Base-by-base conservation (phyloP, 1,284 basidiomycete genomes). In the Melampsora larici-populina region DNA sequence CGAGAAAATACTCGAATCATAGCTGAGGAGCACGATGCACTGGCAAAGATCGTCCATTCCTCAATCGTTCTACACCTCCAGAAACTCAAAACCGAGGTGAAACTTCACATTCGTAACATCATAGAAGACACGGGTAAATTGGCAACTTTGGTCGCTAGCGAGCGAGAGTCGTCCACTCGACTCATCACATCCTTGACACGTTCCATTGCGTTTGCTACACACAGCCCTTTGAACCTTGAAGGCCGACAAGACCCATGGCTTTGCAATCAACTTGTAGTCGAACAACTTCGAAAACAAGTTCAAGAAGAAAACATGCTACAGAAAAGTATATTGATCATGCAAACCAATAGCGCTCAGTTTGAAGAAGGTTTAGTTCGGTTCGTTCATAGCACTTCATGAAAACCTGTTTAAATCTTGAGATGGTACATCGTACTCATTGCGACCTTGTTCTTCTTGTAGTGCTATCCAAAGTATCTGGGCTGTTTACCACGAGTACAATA, bases 301-400 rank as follows among this genome's bases (percentile, higher is more conserved):
- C 90, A 95, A 85, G 96, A 97, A 85, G 97, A 99, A 86, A 99
- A 99, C 83, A 90, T 95, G 0, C 89, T 99, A 24, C 97, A 99
- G 85, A 99, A 99, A 85, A 93, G 91, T n/a, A 92, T 98, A 83
- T 91, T 99, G 83, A 97, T 99, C 84, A 98, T 97, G 89, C 96
- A 99, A 84, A 84, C 97, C 82, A 97, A 97, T 85, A 93, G 91
- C 66, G 96, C 95, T 29, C 92, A 97, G 84, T 99, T 99, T 81
- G 96, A 98, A 85, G 92, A 94, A 82, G 96, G 95, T 79, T 92
- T 99, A 81, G 94, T 99, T 55, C 92, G 93, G 80, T 90, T 21
- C 26, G 55, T 60, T 24, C n/a, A 60, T 60, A 4, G 1, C 55
- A 60, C 8, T 24, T 60, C 29, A 24, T 13, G 48, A 15, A 24